phyloP scores from a whole-genome alignment of 139 green algal species.

The Chlorella vulgaris region DNA sequence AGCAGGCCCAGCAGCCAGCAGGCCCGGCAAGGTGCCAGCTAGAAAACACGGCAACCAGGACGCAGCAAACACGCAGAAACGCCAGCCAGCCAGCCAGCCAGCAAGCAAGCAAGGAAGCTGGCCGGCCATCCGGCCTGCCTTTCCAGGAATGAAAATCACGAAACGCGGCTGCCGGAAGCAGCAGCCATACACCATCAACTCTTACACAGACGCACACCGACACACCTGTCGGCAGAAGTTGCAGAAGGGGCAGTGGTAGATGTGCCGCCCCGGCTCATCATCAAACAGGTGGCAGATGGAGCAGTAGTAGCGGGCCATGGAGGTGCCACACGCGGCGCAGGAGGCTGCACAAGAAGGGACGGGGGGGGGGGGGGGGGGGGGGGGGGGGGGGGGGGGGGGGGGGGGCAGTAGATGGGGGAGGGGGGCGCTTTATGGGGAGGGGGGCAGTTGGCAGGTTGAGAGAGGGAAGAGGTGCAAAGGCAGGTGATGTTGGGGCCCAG shows the following conservation, averaged over 20 bases:
- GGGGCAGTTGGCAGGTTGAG: no score
- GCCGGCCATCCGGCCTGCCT: no score
- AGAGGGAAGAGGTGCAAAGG: no score
- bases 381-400: background rate
- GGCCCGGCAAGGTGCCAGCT: no score
- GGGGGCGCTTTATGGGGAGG: no score
- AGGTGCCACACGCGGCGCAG: slow-evolving; percentile 60
- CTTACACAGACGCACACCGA: background rate
- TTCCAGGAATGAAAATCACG: background rate
- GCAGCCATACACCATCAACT: background rate
- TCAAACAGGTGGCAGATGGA: slow-evolving; percentile 97
- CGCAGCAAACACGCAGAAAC: background rate
- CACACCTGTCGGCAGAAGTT: slow-evolving; percentile 87
- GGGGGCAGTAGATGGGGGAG: background rate
- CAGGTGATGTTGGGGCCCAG: no score
- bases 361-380: background rate
- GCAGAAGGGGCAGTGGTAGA: slow-evolving; percentile 99
- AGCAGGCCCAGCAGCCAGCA: no score
- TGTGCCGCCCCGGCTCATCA: slow-evolving; percentile 73
- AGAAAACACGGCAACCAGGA: background rate
- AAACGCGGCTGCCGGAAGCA: no score
- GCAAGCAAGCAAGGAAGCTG: background rate
- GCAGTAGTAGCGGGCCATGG: slow-evolving; percentile 96
- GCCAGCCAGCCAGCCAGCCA: background rate
- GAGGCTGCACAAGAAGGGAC: slow-evolving; percentile 17